Evolutionary conservation across 2,329 filamentous ascomycete species (phyloP).

Genomic region (Stachybotrys chlorohalonatus): DNA sequence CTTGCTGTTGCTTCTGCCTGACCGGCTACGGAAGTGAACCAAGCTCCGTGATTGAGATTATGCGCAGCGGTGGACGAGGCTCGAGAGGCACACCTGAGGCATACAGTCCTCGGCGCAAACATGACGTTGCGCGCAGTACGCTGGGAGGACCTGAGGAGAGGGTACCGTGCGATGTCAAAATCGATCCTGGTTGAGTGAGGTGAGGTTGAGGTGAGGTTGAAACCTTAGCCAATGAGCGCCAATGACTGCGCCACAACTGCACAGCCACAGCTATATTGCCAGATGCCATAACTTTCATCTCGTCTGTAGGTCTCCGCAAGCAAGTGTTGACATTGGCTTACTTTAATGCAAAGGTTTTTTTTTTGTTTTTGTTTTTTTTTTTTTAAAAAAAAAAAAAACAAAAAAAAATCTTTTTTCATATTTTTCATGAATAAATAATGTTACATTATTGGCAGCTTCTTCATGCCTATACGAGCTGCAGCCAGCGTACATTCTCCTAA

Average conservation of each 20-base stretch:
- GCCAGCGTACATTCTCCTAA: too few species aligned
- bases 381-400: too few species aligned
- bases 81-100: constrained; percentile 21
- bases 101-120: constrained; percentile 24
- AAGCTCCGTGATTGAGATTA: not conserved
- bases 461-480: too few species aligned
- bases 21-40: not conserved
- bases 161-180: constrained; percentile 3
- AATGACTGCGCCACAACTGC: not conserved
- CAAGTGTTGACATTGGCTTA: too few species aligned
- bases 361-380: too few species aligned
- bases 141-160: constrained; percentile 2
- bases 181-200: not conserved
- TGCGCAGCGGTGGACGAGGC: not conserved
- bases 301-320: too few species aligned
- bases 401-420: too few species aligned
- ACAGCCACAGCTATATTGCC: not conserved
- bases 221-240: constrained; percentile 8
- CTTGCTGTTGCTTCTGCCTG: not conserved
- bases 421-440: too few species aligned
- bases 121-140: constrained; percentile 12
- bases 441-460: too few species aligned
- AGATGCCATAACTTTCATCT: too few species aligned
- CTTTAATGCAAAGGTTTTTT: too few species aligned
- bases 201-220: constrained; percentile 12